These are phyloP conservation scores for Cyberlindnera nakhonratchasimensis DNA, from an alignment of 805 yeast genomes.

Conservation along the genomic window DNA sequence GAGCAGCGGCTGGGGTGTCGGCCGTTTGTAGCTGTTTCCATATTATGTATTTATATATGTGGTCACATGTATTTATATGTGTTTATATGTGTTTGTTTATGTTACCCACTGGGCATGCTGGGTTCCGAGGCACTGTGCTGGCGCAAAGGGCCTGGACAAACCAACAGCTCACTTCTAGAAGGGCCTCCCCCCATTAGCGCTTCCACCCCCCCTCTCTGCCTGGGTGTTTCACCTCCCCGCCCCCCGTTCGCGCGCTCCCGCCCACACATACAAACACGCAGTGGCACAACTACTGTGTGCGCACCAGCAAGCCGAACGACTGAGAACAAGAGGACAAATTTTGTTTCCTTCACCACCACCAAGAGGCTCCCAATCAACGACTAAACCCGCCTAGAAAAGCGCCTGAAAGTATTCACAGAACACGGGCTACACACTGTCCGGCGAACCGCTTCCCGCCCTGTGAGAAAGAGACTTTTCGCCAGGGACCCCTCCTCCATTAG, in stretches of 20 bases:
- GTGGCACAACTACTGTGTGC: background rate
- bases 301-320: background rate
- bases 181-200: too few relatives aligned
- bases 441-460: slow-evolving; percentile 1
- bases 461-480: too few relatives aligned
- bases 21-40: too few relatives aligned
- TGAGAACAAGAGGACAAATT: background rate
- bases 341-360: background rate
- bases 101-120: too few relatives aligned
- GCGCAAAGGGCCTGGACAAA: too few relatives aligned
- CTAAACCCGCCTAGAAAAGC: background rate
- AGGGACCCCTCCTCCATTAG: background rate
- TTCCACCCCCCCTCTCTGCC: background rate
- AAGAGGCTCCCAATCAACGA: background rate
- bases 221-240: background rate
- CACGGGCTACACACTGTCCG: background rate
- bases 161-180: too few relatives aligned
- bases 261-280: slow-evolving; percentile 1
- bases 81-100: too few relatives aligned
- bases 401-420: background rate
- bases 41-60: too few relatives aligned
- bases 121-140: too few relatives aligned
- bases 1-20: too few relatives aligned
- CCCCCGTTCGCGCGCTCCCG: slow-evolving; percentile 6
- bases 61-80: too few relatives aligned